Evolutionary conservation across 2,329 filamentous ascomycete genomes (phyloP).

Genomic region (Pestalotiopsis sp.): DNA sequence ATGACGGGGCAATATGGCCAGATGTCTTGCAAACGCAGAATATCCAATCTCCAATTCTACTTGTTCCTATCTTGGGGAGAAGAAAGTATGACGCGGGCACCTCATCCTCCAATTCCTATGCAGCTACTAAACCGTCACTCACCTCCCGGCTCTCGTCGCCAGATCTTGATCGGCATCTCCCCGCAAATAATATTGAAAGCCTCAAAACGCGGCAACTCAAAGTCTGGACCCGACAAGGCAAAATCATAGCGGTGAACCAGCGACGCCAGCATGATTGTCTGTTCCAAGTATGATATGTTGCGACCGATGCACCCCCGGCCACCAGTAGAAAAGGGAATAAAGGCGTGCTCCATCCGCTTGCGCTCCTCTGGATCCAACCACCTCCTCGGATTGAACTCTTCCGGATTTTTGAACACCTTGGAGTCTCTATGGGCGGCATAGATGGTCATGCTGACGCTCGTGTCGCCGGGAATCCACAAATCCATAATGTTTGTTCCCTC

Average conservation of each 20-base stretch:
- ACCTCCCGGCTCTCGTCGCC: neutral
- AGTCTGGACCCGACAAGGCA: neutral
- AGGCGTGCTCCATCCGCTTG: conserved; percentile 10
- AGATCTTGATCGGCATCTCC: neutral
- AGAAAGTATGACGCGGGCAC: no score
- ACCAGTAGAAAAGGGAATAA: conserved; percentile 8
- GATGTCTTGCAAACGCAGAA: no score
- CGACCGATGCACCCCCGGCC: conserved; percentile 10
- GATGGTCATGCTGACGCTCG: conserved; percentile 13
- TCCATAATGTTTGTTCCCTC: conserved; percentile 24
- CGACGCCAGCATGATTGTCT: conserved; percentile 9
- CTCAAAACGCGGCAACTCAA: neutral
- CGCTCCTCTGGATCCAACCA: conserved; percentile 2
- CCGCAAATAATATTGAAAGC: neutral
- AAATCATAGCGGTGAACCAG: conserved; percentile 14
- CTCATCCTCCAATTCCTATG: no score
- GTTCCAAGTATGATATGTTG: conserved; percentile 13
- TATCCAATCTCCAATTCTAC: no score
- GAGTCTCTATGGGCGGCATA: conserved; percentile 13
- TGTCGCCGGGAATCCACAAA: conserved; percentile 10
- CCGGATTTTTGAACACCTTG: conserved; percentile 9
- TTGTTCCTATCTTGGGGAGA: no score
- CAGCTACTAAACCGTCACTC: neutral
- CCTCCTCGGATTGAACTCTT: conserved; percentile 9
- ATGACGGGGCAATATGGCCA: no score